Percentiles rank a stretch among this genome's conserved stretches.
Evolutionary conservation across 352 stramenopile species (phyloP).

Genomic region (Phytophthora crassamura): DNA sequence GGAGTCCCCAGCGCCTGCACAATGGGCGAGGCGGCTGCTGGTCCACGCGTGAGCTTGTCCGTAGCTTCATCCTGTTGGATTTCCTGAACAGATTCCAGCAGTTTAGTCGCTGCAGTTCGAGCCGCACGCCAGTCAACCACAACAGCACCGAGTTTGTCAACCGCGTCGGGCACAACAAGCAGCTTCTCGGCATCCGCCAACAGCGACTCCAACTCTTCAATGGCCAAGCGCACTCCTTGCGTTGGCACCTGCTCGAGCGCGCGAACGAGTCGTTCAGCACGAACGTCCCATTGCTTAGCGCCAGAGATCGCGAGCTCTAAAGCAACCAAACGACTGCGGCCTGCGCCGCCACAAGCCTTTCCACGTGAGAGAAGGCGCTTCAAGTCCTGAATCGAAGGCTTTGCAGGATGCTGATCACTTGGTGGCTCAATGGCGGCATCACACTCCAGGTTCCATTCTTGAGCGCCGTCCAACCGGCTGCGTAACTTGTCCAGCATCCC

Average conservation of each 20-base stretch:
- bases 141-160: slow-evolving; percentile 37
- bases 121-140: slow-evolving; percentile 38
- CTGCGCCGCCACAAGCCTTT: slow-evolving; percentile 42
- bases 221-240: not conserved
- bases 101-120: slow-evolving; percentile 12
- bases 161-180: slow-evolving; percentile 22
- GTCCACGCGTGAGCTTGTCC: slow-evolving; percentile 1
- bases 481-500: slow-evolving; percentile 43
- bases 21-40: slow-evolving; percentile 12
- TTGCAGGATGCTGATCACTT: not conserved
- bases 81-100: slow-evolving; percentile 31
- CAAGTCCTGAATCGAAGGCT: slow-evolving; percentile 28
- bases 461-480: slow-evolving; percentile 41
- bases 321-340: slow-evolving; percentile 34
- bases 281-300: slow-evolving; percentile 34
- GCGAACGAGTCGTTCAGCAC: slow-evolving; percentile 31
- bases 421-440: slow-evolving; percentile 25
- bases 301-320: slow-evolving; percentile 36
- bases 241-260: slow-evolving; percentile 7
- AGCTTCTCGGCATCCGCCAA: slow-evolving; percentile 37
- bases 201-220: slow-evolving; percentile 34
- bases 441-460: slow-evolving; percentile 52
- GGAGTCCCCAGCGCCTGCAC: slow-evolving; percentile 29
- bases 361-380: slow-evolving; percentile 43
- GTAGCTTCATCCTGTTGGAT: slow-evolving; percentile 35